These are phyloP conservation scores for Penicillium cosmopolitanum DNA, from an alignment of 495 filamentous ascomycete genomes.

Conservation along the genomic window DNA sequence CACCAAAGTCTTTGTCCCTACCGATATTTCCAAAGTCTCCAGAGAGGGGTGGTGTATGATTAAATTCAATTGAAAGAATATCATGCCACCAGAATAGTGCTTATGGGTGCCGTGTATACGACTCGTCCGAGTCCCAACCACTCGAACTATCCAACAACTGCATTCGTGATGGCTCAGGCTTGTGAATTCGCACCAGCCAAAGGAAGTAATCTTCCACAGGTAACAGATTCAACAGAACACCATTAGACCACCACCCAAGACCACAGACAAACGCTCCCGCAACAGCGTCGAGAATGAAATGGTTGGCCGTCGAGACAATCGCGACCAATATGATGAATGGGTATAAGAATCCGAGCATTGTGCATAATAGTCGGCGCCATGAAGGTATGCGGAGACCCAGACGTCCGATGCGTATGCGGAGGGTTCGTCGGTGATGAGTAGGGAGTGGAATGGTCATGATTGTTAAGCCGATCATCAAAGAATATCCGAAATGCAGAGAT, in stretches of 20 bases:
- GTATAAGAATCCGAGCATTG: slow-evolving; percentile 62
- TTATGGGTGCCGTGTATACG: slow-evolving; percentile 11
- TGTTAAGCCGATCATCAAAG: slow-evolving; percentile 73
- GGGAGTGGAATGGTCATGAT: slow-evolving; percentile 59
- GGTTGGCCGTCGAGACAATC: slow-evolving; percentile 75
- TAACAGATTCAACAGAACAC: slow-evolving; percentile 60
- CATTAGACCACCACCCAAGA: slow-evolving; percentile 62
- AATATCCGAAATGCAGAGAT: slow-evolving; percentile 79
- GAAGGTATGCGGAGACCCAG: slow-evolving; percentile 39
- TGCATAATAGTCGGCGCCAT: slow-evolving; percentile 49
- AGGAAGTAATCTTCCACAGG: slow-evolving; percentile 69
- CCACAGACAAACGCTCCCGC: slow-evolving; percentile 63
- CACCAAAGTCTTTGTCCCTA: neutral
- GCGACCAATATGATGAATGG: slow-evolving; percentile 66
- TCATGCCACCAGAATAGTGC: neutral
- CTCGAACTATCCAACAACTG: slow-evolving; percentile 6
- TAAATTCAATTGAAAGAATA: neutral
- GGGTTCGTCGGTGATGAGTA: slow-evolving; percentile 34
- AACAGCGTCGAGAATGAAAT: slow-evolving; percentile 72
- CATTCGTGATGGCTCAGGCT: slow-evolving; percentile 48
- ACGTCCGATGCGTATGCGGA: slow-evolving; percentile 24
- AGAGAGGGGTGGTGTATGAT: neutral
- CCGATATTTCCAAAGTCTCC: neutral
- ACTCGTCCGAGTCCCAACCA: slow-evolving; percentile 30
- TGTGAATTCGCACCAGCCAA: slow-evolving; percentile 63